These are phyloP conservation scores for Puccinia coronata DNA, from an alignment of 1,284 basidiomycete species.

Conservation along the genomic window DNA sequence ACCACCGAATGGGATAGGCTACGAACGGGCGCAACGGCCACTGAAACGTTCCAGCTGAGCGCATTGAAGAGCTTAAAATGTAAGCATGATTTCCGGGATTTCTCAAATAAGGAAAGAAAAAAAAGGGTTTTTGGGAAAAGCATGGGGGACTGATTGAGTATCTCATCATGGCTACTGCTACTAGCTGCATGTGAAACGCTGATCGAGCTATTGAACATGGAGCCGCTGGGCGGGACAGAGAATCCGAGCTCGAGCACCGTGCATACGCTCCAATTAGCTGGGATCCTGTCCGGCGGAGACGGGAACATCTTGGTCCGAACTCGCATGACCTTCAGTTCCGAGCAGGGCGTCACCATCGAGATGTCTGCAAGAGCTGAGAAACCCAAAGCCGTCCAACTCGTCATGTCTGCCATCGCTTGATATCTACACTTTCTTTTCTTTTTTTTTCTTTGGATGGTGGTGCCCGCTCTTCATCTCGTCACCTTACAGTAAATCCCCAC, in stretches of 20 bases:
- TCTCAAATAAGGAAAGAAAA: constrained; percentile 49
- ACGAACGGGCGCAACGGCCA: constrained; percentile 71
- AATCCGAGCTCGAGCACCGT: constrained; percentile 77
- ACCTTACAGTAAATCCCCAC: neutral
- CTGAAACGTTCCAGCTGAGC: constrained; percentile 91
- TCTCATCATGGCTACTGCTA: too few relatives aligned
- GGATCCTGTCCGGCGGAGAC: constrained; percentile 70
- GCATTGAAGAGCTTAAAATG: constrained; percentile 91
- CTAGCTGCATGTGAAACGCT: constrained; percentile 87
- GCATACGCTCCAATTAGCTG: constrained; percentile 91
- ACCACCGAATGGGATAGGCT: constrained; percentile 92
- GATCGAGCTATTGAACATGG: constrained; percentile 93
- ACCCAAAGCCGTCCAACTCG: constrained; percentile 78
- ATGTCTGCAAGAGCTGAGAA: constrained; percentile 88
- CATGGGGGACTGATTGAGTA: constrained; percentile 40
- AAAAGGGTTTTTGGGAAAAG: neutral
- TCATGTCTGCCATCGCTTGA: constrained; percentile 77
- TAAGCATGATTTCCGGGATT: constrained; percentile 60
- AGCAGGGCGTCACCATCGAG: constrained; percentile 92
- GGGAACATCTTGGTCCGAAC: constrained; percentile 90
- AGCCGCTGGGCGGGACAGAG: constrained; percentile 86
- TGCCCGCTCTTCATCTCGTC: too few relatives aligned
- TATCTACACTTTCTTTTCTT: neutral
- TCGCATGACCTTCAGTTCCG: constrained; percentile 90
- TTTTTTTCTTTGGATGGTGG: too few relatives aligned